phyloP scores from a whole-genome alignment of 176 grass and related monocot genomes.

The Miscanthus lutarioriparius region DNA sequence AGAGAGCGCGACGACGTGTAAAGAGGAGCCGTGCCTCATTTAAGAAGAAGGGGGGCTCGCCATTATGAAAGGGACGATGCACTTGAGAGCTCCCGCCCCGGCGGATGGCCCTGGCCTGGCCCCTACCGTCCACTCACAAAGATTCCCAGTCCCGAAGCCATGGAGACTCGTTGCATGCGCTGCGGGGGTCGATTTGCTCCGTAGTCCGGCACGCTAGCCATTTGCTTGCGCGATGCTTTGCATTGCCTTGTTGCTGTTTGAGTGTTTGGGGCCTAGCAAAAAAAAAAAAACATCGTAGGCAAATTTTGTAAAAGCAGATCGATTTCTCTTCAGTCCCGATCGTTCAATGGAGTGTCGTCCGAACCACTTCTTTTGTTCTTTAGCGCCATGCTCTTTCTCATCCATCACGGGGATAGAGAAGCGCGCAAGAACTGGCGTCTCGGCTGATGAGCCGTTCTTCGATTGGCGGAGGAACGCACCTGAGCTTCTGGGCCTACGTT shows the following conservation, averaged over 20 bases:
- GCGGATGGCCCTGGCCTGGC: neutral
- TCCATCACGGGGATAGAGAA: too few relatives aligned
- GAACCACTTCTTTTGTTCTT: neutral
- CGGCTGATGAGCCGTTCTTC: too few relatives aligned
- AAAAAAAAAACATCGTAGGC: too few relatives aligned
- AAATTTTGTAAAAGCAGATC: too few relatives aligned
- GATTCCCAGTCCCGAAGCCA: neutral
- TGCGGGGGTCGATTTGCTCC: neutral
- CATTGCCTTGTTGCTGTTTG: too few relatives aligned
- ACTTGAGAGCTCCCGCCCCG: neutral
- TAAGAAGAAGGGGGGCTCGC: neutral
- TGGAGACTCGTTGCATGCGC: neutral
- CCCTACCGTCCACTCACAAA: neutral
- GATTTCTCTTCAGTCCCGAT: neutral
- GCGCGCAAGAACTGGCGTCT: too few relatives aligned
- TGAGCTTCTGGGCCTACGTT: too few relatives aligned
- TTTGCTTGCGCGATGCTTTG: neutral
- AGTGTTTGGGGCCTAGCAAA: too few relatives aligned
- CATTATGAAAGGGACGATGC: slow-evolving; percentile 25
- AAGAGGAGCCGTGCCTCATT: slow-evolving; percentile 1
- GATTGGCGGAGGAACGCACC: too few relatives aligned
- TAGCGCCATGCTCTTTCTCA: too few relatives aligned
- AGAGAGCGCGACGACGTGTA: neutral
- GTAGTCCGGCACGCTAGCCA: neutral
- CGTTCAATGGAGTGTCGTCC: too few relatives aligned